Evolutionary conservation across 257 asterid species (phyloP).

Genomic region (Nemophila menziesii): DNA sequence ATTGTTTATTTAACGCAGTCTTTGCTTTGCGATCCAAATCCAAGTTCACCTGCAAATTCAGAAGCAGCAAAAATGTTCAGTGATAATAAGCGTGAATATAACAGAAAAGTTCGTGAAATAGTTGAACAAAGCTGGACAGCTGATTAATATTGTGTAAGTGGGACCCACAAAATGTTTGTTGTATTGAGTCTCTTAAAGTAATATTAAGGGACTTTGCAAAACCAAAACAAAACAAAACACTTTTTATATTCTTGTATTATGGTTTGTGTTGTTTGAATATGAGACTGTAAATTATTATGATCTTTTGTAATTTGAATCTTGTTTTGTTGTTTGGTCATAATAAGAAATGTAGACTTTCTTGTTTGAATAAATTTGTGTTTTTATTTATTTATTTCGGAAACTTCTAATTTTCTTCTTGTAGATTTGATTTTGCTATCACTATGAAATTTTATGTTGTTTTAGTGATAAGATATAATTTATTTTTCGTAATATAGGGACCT

Average conservation of each 20-base stretch:
- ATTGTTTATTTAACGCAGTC: slow-evolving; percentile 45
- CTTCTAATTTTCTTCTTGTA: too few species aligned
- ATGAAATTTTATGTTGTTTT: too few species aligned
- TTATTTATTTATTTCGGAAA: not conserved
- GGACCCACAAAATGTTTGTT: slow-evolving; percentile 23
- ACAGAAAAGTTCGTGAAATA: slow-evolving; percentile 78
- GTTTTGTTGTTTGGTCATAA: not conserved
- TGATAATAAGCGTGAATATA: slow-evolving; percentile 86
- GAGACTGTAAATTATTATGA: slow-evolving; percentile 29
- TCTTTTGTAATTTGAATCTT: slow-evolving; percentile 21
- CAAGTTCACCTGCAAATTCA: slow-evolving; percentile 88
- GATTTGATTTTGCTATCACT: too few species aligned
- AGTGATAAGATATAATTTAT: too few species aligned
- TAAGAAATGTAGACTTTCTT: not conserved
- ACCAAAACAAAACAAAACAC: too few species aligned
- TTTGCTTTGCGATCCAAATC: slow-evolving; percentile 78
- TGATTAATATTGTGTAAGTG: slow-evolving; percentile 33
- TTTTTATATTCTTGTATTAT: slow-evolving; percentile 18
- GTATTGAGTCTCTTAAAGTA: too few species aligned
- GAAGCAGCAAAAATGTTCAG: slow-evolving; percentile 89
- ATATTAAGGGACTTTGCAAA: too few species aligned
- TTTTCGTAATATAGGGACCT: too few species aligned
- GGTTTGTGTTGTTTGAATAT: slow-evolving; percentile 16
- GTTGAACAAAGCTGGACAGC: slow-evolving; percentile 97
- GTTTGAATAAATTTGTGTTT: not conserved